A percentile compares a stretch with the other conserved stretches of the same genome.
phyloP scores from a whole-genome alignment of 2,329 filamentous ascomycete species.

The Amauroascus niger region DNA sequence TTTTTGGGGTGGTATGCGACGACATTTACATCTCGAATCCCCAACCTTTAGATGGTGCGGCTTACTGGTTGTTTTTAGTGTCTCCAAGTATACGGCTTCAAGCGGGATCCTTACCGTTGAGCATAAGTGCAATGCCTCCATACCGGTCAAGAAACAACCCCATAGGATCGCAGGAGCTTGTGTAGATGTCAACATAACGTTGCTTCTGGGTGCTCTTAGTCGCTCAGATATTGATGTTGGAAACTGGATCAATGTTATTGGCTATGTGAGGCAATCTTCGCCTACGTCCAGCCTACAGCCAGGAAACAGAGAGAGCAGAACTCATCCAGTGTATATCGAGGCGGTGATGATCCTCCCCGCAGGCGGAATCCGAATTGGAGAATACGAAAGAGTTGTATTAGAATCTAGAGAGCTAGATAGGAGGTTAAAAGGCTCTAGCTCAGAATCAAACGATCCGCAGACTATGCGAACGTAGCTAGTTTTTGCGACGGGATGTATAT shows the following conservation, averaged over 20 bases:
- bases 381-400: constrained; percentile 56
- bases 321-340: constrained; percentile 48
- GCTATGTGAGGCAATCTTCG: constrained; percentile 51
- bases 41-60: background rate
- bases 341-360: constrained; percentile 70
- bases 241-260: constrained; percentile 83
- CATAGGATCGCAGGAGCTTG: constrained; percentile 16
- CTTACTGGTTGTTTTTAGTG: constrained; percentile 34
- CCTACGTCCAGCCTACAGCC: background rate
- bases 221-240: constrained; percentile 58
- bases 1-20: constrained; percentile 76
- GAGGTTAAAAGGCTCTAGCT: constrained; percentile 18
- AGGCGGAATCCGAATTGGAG: constrained; percentile 58
- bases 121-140: constrained; percentile 50
- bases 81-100: constrained; percentile 48
- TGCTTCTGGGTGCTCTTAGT: constrained; percentile 58
- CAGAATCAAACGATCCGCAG: background rate
- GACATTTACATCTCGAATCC: background rate
- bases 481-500: background rate
- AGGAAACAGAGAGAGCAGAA: background rate
- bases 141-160: background rate
- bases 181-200: constrained; percentile 59
- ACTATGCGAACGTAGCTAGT: background rate
- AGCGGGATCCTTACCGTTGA: constrained; percentile 57
- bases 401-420: constrained; percentile 30